Percentiles rank a stretch among this genome's conserved stretches.
phyloP scores from a whole-genome alignment of 495 filamentous ascomycete species.

The Penicillium taxi region DNA sequence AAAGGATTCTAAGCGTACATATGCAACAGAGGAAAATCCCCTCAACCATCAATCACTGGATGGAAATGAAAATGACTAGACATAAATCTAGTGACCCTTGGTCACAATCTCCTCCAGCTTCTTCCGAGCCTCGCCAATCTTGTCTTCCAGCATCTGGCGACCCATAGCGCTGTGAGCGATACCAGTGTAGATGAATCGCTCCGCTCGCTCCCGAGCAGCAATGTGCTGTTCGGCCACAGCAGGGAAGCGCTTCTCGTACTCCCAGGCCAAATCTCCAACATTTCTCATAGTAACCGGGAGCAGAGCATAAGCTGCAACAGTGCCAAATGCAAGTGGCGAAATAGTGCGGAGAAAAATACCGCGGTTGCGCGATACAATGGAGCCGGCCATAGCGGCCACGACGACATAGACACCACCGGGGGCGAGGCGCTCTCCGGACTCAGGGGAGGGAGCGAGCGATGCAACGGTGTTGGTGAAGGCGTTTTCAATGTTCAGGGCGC shows the following conservation, averaged over 20 bases:
- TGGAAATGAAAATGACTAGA: constrained; percentile 10
- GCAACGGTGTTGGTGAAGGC: constrained; percentile 75
- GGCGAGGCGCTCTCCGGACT: constrained; percentile 73
- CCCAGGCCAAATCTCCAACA: constrained; percentile 74
- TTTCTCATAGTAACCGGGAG: constrained; percentile 77
- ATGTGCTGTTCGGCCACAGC: constrained; percentile 71
- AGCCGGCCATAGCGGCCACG: constrained; percentile 85
- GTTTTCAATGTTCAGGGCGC: constrained; percentile 68
- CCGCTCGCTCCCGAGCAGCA: constrained; percentile 52
- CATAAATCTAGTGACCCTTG: constrained; percentile 56
- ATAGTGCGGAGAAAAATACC: constrained; percentile 67
- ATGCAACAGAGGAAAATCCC: constrained; percentile 20
- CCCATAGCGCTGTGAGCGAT: constrained; percentile 63
- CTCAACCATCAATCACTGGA: constrained; percentile 5
- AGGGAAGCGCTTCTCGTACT: constrained; percentile 80
- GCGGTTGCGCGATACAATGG: constrained; percentile 78
- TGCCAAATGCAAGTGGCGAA: constrained; percentile 62
- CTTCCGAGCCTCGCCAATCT: constrained; percentile 63
- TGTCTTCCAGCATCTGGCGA: constrained; percentile 66
- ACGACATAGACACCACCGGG: constrained; percentile 85
- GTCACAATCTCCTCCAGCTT: constrained; percentile 79
- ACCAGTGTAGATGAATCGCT: constrained; percentile 60
- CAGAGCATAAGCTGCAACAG: constrained; percentile 65
- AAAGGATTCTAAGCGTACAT: constrained; percentile 28
- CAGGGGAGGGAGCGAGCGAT: constrained; percentile 72